Base-by-base conservation (phyloP, 306 rosid species). In the Cicer arietinum region DNA sequence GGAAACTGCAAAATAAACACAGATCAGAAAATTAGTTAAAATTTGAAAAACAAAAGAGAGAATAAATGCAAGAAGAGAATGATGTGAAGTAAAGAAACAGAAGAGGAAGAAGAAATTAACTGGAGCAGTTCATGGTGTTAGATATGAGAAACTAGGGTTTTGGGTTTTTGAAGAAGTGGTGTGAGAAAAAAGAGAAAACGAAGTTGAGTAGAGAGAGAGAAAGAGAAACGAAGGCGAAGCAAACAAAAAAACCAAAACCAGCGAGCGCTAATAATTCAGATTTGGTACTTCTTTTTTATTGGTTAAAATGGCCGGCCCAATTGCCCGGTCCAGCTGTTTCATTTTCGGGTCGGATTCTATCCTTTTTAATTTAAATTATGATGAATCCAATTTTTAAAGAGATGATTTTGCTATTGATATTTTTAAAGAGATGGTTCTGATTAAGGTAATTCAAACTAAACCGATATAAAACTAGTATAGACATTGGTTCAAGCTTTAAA, bases 1-100 rank as follows among this genome's bases (percentile, higher is more conserved):
- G 84, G 99, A 92, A 79, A 95, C 99, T 95, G 88, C 40, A 83
- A 17, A 63, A 7, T 62, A 50, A 14, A 52, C 60, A 52, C 77
- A 84, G 82, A 82, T 88, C 85, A 87, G 84, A 40, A 7, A 76
- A 79, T 30, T 0, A 59, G 5, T 2, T 3, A 8, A 43, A 63
- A 56, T 59, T 52, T 1, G 2, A 51, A 43, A 69, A 22, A 20
- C 2, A 9, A 54, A 25, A 5, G 2, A 12, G 7, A 10, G 1
- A 63, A 48, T 10, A 45, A 57, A 68, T 43, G 47, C 14, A 66
- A 65, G 44, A 7, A 11, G 11, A 50, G 20, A 6, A 22, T 69
- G 12, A 3, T 4, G 57, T 0, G 30, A 8, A 44, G 51, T 11
- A n/a, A 1, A 3, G 59, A 78, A 51, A 42, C 9, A 58, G 61